Evolutionary conservation across 2,329 filamentous ascomycete genomes (phyloP).

Genomic region (Aureobasidium sp.): DNA sequence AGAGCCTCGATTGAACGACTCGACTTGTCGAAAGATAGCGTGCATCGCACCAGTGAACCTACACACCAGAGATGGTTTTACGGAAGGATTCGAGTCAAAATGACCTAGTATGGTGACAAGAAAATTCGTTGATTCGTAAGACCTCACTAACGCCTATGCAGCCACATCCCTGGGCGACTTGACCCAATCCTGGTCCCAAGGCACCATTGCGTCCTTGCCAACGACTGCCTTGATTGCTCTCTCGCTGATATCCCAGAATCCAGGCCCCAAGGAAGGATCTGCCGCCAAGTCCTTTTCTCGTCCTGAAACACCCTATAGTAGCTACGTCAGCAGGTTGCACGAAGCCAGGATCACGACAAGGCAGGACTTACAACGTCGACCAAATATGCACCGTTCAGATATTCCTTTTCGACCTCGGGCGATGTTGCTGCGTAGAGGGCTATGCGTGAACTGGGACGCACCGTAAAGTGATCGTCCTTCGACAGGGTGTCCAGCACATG

Average conservation of each 20-base stretch:
- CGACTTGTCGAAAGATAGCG: too few species aligned
- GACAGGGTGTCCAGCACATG: slow-evolving; percentile 1
- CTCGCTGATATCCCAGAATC: slow-evolving; percentile 7
- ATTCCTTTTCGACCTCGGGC: background rate
- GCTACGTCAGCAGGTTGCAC: background rate
- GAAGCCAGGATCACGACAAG: background rate
- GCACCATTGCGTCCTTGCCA: slow-evolving; percentile 8
- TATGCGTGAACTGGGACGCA: slow-evolving; percentile 2
- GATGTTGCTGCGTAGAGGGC: slow-evolving; percentile 5
- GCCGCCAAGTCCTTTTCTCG: slow-evolving; percentile 8
- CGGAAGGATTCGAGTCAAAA: too few species aligned
- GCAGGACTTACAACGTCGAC: slow-evolving; percentile 1
- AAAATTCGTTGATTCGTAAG: background rate
- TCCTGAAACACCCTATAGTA: background rate
- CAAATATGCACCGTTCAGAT: slow-evolving; percentile 10
- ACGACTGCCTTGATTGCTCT: slow-evolving; percentile 11
- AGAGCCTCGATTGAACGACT: too few species aligned
- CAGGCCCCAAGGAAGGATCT: slow-evolving; percentile 5
- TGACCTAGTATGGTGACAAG: too few species aligned
- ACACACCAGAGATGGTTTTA: too few species aligned
- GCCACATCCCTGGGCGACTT: background rate
- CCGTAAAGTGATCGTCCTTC: background rate
- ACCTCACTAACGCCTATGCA: slow-evolving; percentile 6
- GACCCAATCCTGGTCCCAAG: slow-evolving; percentile 11
- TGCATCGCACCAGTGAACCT: too few species aligned